Base-by-base conservation (phyloP, 805 yeast species). In the Lipomyces yamadae region DNA sequence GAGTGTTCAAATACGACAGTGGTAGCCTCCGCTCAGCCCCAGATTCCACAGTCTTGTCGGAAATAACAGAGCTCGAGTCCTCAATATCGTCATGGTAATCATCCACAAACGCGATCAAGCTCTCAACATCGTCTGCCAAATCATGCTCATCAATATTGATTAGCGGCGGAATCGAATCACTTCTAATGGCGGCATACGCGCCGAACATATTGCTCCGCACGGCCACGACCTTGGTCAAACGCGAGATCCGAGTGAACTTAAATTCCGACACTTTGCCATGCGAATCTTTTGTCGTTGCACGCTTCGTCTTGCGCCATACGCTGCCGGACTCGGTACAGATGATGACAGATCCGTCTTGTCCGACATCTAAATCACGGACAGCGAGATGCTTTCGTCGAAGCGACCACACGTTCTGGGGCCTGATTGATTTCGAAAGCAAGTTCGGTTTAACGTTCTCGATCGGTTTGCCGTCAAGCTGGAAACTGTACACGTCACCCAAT, bases 241-340 rank as follows among this genome's bases (percentile, higher is more conserved):
- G 77, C 5, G 84, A 83, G 2, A 89, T 72, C 63, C 84, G 83
- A 53, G 79, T 78, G 74, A 87, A 88, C 75, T 88, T 89, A 74
- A 56, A 72, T 42, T 69, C 72, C 3, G 70, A 65, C 18, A 63
- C 54, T 45, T 65, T 62, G 4, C 72, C 73, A 45, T 60, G 70
- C 35, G 66, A 54, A 33, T 58, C 63, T 52, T 69, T 63, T 8
- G 64, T 48, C 15, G 48, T 62, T 53, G 48, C 60, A 4, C 70
- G 70, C 34, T 59, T 58, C n/a, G 42, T 53, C 56, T 45, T 56
- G 10, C 74, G 63, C 83, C 70, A 91, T 0, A 85, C 90, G 30
- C 88, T 83, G 0, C 97, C 97, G 59, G 86, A 86, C 29, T 80
- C 76, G 0, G 95, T 88, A 69, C 89, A 84, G 0, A 93, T 75